phyloP scores from a whole-genome alignment of 1,284 basidiomycete species.

The Sanguinoderma infundibulare region DNA sequence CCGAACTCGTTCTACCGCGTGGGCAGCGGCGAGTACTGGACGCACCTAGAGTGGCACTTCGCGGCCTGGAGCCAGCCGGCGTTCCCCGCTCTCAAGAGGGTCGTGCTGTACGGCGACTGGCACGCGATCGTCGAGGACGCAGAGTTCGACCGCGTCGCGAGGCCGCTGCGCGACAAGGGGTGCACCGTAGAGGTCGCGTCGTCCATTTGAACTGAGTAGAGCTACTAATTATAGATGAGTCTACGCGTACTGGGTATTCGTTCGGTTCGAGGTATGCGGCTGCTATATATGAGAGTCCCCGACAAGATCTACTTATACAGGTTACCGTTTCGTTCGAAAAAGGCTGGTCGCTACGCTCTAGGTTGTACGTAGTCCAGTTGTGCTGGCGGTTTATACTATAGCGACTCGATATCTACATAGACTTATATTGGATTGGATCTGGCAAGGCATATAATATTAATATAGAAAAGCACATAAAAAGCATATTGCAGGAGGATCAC shows the following conservation, averaged over 20 bases:
- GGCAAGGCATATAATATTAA: background rate
- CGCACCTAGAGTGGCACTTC: conserved; percentile 52
- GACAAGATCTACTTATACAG: too few relatives aligned
- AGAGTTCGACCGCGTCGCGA: conserved; percentile 19
- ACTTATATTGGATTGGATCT: background rate
- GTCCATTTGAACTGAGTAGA: background rate
- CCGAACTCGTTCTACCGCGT: conserved; percentile 44
- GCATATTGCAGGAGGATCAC: background rate
- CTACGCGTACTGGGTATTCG: background rate
- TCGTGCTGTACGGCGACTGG: conserved; percentile 60
- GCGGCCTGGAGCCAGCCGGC: conserved; percentile 39
- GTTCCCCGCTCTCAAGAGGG: conserved; percentile 44
- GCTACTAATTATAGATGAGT: background rate
- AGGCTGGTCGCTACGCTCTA: too few relatives aligned
- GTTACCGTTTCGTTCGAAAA: too few relatives aligned
- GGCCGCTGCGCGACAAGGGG: conserved; percentile 24
- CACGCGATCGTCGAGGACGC: conserved; percentile 24
- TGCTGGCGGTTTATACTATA: too few relatives aligned
- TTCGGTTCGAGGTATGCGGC: too few relatives aligned
- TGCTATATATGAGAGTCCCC: too few relatives aligned
- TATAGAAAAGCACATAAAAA: background rate
- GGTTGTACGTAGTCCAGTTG: too few relatives aligned
- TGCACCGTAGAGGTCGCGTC: conserved; percentile 17
- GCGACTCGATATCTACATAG: background rate
- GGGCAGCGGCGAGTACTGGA: conserved; percentile 43